Evolutionary conservation across 257 asterid species (phyloP).

Genomic region (Dorcoceras hygrometricum): DNA sequence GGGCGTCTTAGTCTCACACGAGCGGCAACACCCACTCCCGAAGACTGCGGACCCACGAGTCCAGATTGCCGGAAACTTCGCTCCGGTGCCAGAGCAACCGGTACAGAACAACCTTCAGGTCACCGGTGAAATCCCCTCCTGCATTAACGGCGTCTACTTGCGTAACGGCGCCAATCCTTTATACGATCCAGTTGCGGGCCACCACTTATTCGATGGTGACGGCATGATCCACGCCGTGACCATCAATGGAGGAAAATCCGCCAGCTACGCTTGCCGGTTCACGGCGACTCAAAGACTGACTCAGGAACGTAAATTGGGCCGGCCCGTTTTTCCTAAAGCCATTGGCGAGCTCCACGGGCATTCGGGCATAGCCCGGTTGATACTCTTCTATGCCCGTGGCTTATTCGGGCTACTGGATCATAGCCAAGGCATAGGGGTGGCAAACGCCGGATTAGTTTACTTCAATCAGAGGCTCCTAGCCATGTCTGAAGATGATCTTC

Average conservation of each 20-base stretch:
- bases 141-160: slow-evolving; percentile 56
- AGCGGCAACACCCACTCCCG: slow-evolving; percentile 41
- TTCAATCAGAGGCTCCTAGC: slow-evolving; percentile 50
- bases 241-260: slow-evolving; percentile 34
- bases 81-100: slow-evolving; percentile 62
- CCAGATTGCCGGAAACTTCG: slow-evolving; percentile 61
- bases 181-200: slow-evolving; percentile 57
- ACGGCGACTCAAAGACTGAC: slow-evolving; percentile 54
- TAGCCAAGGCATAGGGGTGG: slow-evolving; percentile 55
- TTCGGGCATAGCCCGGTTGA: slow-evolving; percentile 49
- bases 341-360: slow-evolving; percentile 77
- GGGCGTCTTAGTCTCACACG: slow-evolving; percentile 40
- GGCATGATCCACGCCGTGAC: slow-evolving; percentile 70
- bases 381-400: slow-evolving; percentile 51
- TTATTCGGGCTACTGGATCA: slow-evolving; percentile 51
- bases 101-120: slow-evolving; percentile 42
- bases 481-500: slow-evolving; percentile 77
- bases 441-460: slow-evolving; percentile 62
- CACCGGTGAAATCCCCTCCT: slow-evolving; percentile 44
- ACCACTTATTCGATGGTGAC: slow-evolving; percentile 77
- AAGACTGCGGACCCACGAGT: slow-evolving; percentile 54
- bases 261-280: slow-evolving; percentile 59
- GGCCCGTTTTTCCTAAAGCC: slow-evolving; percentile 66
- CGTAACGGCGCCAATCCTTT: slow-evolving; percentile 75
- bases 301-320: slow-evolving; percentile 58